Conservation (phyloP, 805 yeast species). For the Candida khao-thaluensis region DNA sequence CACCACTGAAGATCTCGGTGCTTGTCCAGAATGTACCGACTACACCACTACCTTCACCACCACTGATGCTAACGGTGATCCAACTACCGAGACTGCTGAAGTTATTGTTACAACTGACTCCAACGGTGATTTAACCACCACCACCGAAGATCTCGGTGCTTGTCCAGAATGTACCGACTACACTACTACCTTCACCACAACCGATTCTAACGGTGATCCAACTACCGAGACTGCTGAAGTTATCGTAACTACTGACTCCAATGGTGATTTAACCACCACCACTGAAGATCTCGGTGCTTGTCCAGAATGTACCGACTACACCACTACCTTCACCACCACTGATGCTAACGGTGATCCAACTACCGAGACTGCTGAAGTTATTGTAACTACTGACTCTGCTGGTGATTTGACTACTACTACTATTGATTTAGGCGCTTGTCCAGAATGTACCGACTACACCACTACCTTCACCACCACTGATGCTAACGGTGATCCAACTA, state of each 20-base stretch:
- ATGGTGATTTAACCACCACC: constrained; percentile 6
- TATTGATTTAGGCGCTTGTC: neutral
- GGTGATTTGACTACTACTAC: neutral
- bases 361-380: neutral
- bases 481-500: neutral
- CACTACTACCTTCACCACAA: neutral
- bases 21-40: too few species aligned
- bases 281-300: neutral
- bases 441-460: neutral
- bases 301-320: neutral
- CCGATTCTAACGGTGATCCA: neutral
- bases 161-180: neutral
- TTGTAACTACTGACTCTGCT: neutral
- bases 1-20: too few species aligned
- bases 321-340: neutral
- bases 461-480: neutral
- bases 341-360: neutral
- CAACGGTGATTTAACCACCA: neutral
- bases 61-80: too few species aligned
- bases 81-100: neutral
- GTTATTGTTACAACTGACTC: neutral
- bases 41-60: too few species aligned
- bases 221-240: constrained; percentile 9
- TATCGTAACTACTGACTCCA: neutral
- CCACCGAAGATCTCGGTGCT: neutral